These are phyloP conservation scores for Suillus plorans DNA, from an alignment of 768 basidiomycete genomes.

Conservation along the genomic window DNA sequence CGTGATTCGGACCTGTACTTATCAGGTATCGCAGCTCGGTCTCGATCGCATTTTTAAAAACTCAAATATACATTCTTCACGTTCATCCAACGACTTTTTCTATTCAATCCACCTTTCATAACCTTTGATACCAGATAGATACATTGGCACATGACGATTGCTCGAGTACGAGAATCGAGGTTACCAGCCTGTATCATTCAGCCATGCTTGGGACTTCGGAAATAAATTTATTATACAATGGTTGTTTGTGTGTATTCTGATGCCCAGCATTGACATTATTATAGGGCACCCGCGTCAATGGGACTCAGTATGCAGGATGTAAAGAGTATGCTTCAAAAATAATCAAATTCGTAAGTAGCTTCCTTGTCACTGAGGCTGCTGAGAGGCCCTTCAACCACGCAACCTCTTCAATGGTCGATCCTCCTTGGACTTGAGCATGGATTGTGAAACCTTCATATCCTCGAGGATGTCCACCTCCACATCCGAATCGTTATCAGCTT, in stretches of 20 bases:
- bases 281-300: not conserved
- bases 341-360: not conserved
- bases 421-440: conserved; percentile 10
- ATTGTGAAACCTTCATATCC: conserved; percentile 19
- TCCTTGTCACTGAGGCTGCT: not conserved
- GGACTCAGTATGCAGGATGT: not conserved
- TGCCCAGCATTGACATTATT: not conserved
- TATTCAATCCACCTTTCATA: not conserved
- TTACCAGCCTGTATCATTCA: not conserved
- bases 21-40: conserved; percentile 19
- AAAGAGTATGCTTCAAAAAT: not conserved
- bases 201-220: not conserved
- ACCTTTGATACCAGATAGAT: conserved; percentile 4
- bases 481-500: conserved; percentile 29
- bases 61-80: not conserved
- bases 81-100: conserved; percentile 9
- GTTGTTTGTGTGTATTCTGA: not conserved
- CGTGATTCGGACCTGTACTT: conserved; percentile 23
- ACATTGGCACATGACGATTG: not conserved
- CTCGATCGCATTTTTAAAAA: not conserved
- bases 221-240: not conserved
- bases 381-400: conserved; percentile 20
- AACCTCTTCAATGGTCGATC: conserved; percentile 21
- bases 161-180: not conserved
- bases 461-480: conserved; percentile 41